Conservation (phyloP, 768 basidiomycete genomes). For the Boletus reticulatus region DNA sequence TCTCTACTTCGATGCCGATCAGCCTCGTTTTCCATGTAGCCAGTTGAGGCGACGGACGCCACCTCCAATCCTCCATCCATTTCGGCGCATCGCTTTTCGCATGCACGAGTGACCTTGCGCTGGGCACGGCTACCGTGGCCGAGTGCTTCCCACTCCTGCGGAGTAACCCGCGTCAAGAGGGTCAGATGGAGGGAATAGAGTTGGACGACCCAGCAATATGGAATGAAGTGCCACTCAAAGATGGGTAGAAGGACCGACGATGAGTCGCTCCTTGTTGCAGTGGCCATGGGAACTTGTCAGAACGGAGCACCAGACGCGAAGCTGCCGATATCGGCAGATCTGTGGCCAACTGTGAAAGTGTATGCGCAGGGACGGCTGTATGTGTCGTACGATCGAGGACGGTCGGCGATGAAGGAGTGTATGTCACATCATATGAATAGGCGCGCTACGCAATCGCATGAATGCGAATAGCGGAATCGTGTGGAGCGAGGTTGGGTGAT, state of each 20-base stretch:
- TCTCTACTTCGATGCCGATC: conserved; percentile 60
- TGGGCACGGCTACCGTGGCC: conserved; percentile 56
- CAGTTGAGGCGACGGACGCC: conserved; percentile 70
- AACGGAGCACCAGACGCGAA: conserved; percentile 49
- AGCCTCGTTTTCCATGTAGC: conserved; percentile 57
- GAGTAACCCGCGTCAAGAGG: conserved; percentile 54
- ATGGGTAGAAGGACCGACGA: conserved; percentile 40
- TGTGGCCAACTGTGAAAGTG: conserved; percentile 61
- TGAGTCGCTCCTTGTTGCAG: no score
- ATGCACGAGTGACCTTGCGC: conserved; percentile 57
- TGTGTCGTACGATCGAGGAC: conserved; percentile 56
- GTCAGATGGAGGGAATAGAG: conserved; percentile 57
- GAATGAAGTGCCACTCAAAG: conserved; percentile 26
- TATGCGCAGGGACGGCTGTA: conserved; percentile 51
- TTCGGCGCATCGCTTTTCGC: conserved; percentile 57
- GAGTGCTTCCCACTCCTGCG: conserved; percentile 62
- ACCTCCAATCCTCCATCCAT: conserved; percentile 67
- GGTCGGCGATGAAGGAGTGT: conserved; percentile 55
- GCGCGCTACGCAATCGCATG: conserved; percentile 53
- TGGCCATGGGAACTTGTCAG: conserved; percentile 61
- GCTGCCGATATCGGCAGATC: conserved; percentile 50
- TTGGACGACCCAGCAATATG: conserved; percentile 25
- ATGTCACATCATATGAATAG: conserved; percentile 59
- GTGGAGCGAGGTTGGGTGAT: conserved; percentile 39
- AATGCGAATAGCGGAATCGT: conserved; percentile 66